Evolutionary conservation across 2,329 filamentous ascomycete species (phyloP).

Genomic region (Nemania serpens): DNA sequence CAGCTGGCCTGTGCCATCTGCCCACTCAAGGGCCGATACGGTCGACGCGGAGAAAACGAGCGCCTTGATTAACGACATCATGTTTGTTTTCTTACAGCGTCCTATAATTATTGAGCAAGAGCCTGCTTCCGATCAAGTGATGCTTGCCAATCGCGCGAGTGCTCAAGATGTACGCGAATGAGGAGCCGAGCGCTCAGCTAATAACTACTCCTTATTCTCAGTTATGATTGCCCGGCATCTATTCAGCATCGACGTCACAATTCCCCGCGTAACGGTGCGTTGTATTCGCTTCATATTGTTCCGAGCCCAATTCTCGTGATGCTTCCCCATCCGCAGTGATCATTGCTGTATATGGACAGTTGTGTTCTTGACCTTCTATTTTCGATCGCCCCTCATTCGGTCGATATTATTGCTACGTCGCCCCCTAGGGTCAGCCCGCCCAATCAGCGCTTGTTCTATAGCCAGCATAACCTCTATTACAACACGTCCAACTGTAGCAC

Average conservation of each 20-base stretch:
- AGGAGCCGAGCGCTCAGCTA: neutral
- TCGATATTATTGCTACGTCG: neutral
- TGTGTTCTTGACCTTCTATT: constrained; percentile 6
- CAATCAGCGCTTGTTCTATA: neutral
- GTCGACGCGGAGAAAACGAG: constrained; percentile 13
- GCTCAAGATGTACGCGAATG: neutral
- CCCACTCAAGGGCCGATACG: constrained; percentile 24
- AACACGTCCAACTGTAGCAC: neutral
- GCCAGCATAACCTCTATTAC: neutral
- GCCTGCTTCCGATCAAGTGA: neutral
- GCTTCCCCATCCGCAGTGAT: neutral
- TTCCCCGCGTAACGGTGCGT: constrained; percentile 6
- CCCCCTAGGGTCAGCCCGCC: neutral
- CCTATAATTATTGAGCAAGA: neutral
- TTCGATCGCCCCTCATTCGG: neutral
- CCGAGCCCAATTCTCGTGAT: constrained; percentile 2
- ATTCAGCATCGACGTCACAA: neutral
- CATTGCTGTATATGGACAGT: constrained; percentile 6
- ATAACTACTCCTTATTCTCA: neutral
- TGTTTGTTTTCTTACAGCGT: neutral
- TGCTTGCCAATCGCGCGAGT: neutral
- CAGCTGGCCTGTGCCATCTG: constrained; percentile 33
- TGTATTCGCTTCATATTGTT: neutral
- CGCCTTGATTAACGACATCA: constrained; percentile 5
- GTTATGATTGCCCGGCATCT: neutral